Base-by-base conservation (phyloP, 805 yeast species). In the Teunomyces cretensis region DNA sequence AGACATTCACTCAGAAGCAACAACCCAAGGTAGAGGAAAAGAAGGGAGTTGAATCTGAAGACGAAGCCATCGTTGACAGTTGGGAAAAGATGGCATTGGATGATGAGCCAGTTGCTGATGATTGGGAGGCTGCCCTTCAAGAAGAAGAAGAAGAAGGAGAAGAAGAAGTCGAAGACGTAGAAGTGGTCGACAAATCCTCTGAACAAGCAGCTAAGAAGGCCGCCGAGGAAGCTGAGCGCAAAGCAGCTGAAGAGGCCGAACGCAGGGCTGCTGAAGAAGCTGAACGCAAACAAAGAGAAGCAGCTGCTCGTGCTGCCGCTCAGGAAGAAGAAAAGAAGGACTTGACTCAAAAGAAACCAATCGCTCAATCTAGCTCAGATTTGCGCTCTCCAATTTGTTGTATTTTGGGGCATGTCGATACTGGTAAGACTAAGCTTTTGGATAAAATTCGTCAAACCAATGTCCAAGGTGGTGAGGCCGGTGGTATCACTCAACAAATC, bases 401-500 rank as follows among this genome's bases (percentile, higher is more conserved):
- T 86, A 94, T 94, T 61, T 79, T 94, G 68, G 99, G 99, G 65
- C 99, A 94, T 76, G 99, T 94, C 70, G 99, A 94, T 79, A 94
- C 99, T 47, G 99, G 99, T 84, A 94, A 94, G 72, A 94, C 99
- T 55, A 94, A 94, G 67, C 80, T 94, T 54, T 78, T 94, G 66
- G 99, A 94, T 66, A 94, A 94, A 71, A 84, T 94, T 57, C 92
- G 99, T 75, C 97, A 92, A 75, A 94, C 98, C 33, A 94, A 94
- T 63, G 99, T 94, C 50, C 99, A 94, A 76, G 99, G 97, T 67
- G 99, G 99, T 64, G 99, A 94, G 75, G 99, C 99, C 45, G 99
- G 99, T 76, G 99, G 99, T 76, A 94, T 94, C 67, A 94, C 99
- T 53, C 99, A 94, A 79, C 99, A 94, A 74, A 94, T 94, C 64